Evolutionary conservation across 2,329 filamentous ascomycete genomes (phyloP), one percentile per base, ranked within the genome.

Genomic region (Acrodontium crateriforme): DNA sequence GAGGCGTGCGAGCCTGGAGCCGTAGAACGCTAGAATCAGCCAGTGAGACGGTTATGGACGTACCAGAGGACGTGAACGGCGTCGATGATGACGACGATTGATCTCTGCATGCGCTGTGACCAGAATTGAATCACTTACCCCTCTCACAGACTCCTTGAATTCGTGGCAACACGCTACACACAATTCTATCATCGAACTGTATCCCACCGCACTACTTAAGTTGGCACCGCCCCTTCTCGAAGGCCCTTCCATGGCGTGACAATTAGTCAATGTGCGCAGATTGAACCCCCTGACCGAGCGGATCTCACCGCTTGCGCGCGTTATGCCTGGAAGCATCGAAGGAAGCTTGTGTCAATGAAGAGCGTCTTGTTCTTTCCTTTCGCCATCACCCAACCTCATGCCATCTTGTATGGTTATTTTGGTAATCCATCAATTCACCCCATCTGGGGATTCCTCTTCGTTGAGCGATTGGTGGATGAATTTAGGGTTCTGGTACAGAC

Each of bases 181-280:
- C 21, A 8, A 30, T 9, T 10, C 28, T 15, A 10, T 23, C 14
- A 16, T 16, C 27, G 18, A 29, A 25, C 27, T 17, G 13, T 17
- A 11, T 6, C 15, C 5, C 11, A 7, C 10, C 21, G 7, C 17
- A 13, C 12, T 30, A 79, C 78, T 92, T 93, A 79, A 93, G 84
- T 89, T 92, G 81, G 71, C 82, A 84, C 70, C 69, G 73, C 65
- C 64, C 66, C 70, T 62, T 61, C 34, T 29, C 28, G 19, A 21
- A 32, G 37, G 27, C 47, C 46, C 20, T 30, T 68, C 78, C 70
- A 70, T 87, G 75, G 74, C 71, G 72, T 84, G 81, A 74, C 78
- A 75, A 89, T 85, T 75, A 89, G 84, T 93, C 84, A 80, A 73
- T 75, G 78, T 91, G 84, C 84, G 81, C 66, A 93, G 67, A 93